phyloP scores from a whole-genome alignment of 805 yeast genomes.

The Debaryomyces prosopidis region DNA sequence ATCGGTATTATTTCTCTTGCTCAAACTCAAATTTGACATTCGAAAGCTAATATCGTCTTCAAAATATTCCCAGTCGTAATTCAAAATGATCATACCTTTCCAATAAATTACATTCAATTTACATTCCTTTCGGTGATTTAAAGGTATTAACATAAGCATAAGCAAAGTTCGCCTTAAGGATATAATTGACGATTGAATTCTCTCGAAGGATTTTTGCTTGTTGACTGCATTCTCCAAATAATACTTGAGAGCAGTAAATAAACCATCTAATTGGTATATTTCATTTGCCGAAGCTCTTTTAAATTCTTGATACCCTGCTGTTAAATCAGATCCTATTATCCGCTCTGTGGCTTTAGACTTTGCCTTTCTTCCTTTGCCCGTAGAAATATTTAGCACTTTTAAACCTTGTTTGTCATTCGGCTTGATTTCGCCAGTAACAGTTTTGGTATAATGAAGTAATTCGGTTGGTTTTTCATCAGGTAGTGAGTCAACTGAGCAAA shows the following conservation, averaged over 20 bases:
- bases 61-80: constrained; percentile 18
- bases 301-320: constrained; percentile 15
- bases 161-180: constrained; percentile 19
- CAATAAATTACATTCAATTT: constrained; percentile 19
- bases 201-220: constrained; percentile 2
- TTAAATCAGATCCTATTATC: constrained; percentile 18
- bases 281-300: constrained; percentile 7
- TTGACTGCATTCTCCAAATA: constrained; percentile 5
- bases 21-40: background rate
- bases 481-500: background rate
- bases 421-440: constrained; percentile 49
- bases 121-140: constrained; percentile 9
- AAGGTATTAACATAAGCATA: constrained; percentile 19
- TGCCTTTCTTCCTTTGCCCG: constrained; percentile 2
- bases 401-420: constrained; percentile 9
- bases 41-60: background rate
- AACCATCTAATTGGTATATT: constrained; percentile 16
- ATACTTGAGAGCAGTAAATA: constrained; percentile 12
- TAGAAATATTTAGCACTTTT: constrained; percentile 5
- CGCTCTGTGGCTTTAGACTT: constrained; percentile 1
- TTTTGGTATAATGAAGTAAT: constrained; percentile 51
- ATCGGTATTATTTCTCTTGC: constrained; percentile 1
- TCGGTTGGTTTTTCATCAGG: constrained; percentile 6
- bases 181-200: constrained; percentile 8
- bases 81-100: constrained; percentile 16